These are phyloP conservation scores for Trichoderma gracile DNA, from an alignment of 2,329 filamentous ascomycete genomes.

Conservation along the genomic window DNA sequence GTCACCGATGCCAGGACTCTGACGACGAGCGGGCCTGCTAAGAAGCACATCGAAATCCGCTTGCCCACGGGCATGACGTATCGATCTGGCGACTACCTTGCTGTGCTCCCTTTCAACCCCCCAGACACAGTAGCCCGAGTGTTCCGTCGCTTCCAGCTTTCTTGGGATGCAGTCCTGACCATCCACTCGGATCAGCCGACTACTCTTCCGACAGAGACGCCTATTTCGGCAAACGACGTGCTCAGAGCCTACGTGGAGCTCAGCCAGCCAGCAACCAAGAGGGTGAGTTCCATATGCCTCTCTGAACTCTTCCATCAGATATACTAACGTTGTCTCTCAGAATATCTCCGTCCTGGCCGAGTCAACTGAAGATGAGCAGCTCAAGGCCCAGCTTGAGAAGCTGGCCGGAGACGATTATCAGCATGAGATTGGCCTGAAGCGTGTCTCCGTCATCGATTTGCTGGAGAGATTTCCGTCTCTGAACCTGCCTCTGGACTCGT, in stretches of 20 bases:
- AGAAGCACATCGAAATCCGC: conserved; percentile 67
- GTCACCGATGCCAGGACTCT: conserved; percentile 57
- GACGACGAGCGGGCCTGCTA: conserved; percentile 53
- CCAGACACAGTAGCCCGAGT: conserved; percentile 61
- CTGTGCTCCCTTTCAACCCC: conserved; percentile 71
- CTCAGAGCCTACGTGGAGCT: conserved; percentile 73
- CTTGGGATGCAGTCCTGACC: conserved; percentile 67
- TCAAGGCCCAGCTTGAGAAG: conserved; percentile 46
- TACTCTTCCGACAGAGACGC: conserved; percentile 55
- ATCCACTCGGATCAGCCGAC: conserved; percentile 56
- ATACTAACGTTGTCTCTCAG: conserved; percentile 30
- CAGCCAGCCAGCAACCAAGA: conserved; percentile 69
- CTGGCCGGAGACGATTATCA: conserved; percentile 52
- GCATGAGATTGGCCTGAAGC: conserved; percentile 54
- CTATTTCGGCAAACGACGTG: conserved; percentile 63
- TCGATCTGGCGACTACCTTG: conserved; percentile 73
- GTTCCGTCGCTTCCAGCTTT: conserved; percentile 64
- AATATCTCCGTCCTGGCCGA: conserved; percentile 49
- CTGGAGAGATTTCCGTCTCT: conserved; percentile 64
- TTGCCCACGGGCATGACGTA: conserved; percentile 68
- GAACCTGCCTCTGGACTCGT: conserved; percentile 63
- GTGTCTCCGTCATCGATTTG: conserved; percentile 66
- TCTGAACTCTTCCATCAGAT: not conserved
- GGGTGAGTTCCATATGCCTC: conserved; percentile 42
- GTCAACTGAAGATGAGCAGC: conserved; percentile 49